Evolutionary conservation across 768 basidiomycete species (phyloP), one percentile per base, ranked within the genome.

Genomic region (Boletus subcaerulescens): DNA sequence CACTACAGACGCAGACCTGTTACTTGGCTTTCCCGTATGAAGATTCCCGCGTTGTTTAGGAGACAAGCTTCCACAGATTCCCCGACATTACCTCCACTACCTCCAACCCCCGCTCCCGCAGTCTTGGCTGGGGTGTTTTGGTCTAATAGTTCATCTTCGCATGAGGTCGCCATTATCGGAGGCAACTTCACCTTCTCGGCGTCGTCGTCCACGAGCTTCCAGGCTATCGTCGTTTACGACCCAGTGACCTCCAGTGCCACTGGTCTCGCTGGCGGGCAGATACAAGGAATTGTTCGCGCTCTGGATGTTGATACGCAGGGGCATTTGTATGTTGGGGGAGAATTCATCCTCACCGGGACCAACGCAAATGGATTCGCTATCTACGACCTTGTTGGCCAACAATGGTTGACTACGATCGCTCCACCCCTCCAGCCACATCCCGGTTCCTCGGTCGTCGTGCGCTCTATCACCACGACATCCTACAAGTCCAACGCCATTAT

Each of bases 81-180:
- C 8, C 59, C 77, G 2, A 70, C 80, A 1, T 79, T 91, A n/a
- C 86, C 90, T 15, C 51, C 80, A 15, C 42, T 73, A 1, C 76
- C 82, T 29, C 71, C 83, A 11, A 77, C 84, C 2, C 74, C 80
- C 2, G 89, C 92, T 1, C 92, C 93, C 0, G 85, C 91, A 17
- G 83, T 98, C 56, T 77, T 97, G 51, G 81, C 91, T 0, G 96
- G 92, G 32, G 81, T 82, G 3, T 98, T 93, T 76, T 98, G 92
- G 91, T 88, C 83, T 8, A 97, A 98, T 65, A 77, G 76, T 36
- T 80, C 86, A 2, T 83, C 83, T 3, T 74, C 74, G 11, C 77
- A 80, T 5, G 83, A 90, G 52, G 71, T 92, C 18, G 83, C 84
- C 41, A 82, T 98, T 57, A 76, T 98, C 45, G 96, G 94, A 32